A percentile compares a stretch with the other conserved stretches of the same genome.
Conservation (phyloP, 2,329 filamentous ascomycete genomes). For the Aspergillus fijiensis region DNA sequence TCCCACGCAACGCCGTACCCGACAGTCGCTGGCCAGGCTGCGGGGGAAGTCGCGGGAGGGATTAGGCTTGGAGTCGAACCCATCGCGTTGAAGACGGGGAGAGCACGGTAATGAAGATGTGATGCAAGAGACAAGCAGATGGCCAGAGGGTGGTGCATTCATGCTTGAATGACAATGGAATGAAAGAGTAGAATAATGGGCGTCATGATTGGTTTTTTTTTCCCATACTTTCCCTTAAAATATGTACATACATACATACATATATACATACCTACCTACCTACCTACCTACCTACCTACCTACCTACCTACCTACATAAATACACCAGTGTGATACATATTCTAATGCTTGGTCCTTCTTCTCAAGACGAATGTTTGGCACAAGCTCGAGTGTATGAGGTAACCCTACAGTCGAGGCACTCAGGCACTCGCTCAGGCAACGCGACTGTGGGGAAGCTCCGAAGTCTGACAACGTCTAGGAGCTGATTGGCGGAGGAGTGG, state of each 20-base stretch:
- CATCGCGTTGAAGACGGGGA: conserved; percentile 16
- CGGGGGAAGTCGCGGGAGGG: not conserved
- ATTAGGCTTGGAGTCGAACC: conserved; percentile 7
- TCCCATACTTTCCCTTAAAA: no score
- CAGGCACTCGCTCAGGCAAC: not conserved
- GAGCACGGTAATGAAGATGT: conserved; percentile 3
- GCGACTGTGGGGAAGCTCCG: not conserved
- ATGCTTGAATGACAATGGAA: not conserved
- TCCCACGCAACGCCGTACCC: conserved; percentile 17
- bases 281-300: no score
- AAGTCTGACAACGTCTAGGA: conserved; percentile 11
- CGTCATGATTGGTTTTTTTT: no score
- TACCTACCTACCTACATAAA: no score
- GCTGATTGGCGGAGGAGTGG: conserved; percentile 8
- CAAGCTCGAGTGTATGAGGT: no score
- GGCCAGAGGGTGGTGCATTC: not conserved
- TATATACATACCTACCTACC: no score
- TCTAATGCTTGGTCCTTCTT: no score
- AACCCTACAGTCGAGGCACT: not conserved
- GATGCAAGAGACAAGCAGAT: not conserved
- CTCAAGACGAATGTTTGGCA: no score
- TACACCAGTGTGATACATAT: no score
- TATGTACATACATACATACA: no score
- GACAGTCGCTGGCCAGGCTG: conserved; percentile 19
- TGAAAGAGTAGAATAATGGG: not conserved